Base-by-base conservation (phyloP, 257 asterid species). In the Rubia yunnanensis region DNA sequence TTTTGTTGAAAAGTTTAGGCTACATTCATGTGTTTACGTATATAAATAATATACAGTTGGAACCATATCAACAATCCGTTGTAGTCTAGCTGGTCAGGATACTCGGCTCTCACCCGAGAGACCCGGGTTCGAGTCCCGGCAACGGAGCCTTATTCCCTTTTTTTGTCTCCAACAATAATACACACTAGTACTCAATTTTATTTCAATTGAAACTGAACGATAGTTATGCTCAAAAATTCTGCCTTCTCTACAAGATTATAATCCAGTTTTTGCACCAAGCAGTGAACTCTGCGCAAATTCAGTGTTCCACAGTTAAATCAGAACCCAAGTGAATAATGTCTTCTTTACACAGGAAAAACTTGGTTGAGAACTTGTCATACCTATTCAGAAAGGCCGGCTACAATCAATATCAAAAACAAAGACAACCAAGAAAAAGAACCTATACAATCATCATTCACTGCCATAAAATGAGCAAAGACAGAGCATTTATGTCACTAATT, bases 21-120 rank as follows among this genome's bases (percentile, higher is more conserved):
- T n/a, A n/a, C n/a, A n/a, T 8, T 35, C 39, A 35, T 35, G 9
- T 35, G 39, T 3, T 35, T 35, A 3, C 39, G 4, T 35, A 35
- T n/a, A n/a, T n/a, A n/a, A n/a, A n/a, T n/a, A n/a, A n/a, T n/a
- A n/a, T n/a, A n/a, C n/a, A n/a, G n/a, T n/a, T n/a, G n/a, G n/a
- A n/a, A n/a, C 0, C 11, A 1, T 53, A 5, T 22, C 61, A 26
- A 3, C 15, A 11, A 4, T 74, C 94, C 95, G 88, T 87, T 83
- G 97, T 89, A 87, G 88, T 89, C 95, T 89, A 89, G 94, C 5
- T 87, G 96, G 96, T 87, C 41, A 85, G 95, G 95, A 87, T 85
- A 87, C 87, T 90, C 92, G 88, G 90, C 97, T 85, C 94, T 87
- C 92, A 90, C 95, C 95, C 95, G 85, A 82, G 87, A 78, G 91